A percentile compares a stretch with the other conserved stretches of the same genome.
Evolutionary conservation across 2,329 filamentous ascomycete genomes (phyloP).

Genomic region (Sporothrix protearum): DNA sequence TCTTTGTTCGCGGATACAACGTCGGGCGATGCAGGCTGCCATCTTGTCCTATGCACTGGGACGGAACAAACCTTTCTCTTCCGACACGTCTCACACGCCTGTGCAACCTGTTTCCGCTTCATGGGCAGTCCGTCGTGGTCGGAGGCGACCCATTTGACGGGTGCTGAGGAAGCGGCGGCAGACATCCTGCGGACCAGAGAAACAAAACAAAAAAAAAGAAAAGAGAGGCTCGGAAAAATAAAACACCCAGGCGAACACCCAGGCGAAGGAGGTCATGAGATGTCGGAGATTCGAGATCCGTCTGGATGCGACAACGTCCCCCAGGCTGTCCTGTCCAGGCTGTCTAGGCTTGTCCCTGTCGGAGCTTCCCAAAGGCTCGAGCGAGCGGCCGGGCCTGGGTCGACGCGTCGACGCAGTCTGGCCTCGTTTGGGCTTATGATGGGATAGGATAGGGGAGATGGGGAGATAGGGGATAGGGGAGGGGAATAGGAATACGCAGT

Average conservation of each 20-base stretch:
- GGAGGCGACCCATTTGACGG: constrained; percentile 56
- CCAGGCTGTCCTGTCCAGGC: not conserved
- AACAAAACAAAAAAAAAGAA: too few relatives aligned
- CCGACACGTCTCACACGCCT: constrained; percentile 55
- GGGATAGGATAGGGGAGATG: not conserved
- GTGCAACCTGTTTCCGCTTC: constrained; percentile 58
- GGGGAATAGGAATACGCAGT: not conserved
- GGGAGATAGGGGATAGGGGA: not conserved
- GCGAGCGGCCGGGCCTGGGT: not conserved
- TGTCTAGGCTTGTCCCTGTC: not conserved
- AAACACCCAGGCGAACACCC: too few relatives aligned
- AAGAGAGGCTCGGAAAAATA: too few relatives aligned
- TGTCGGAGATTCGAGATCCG: not conserved
- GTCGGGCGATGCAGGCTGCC: too few relatives aligned
- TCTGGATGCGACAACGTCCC: too few relatives aligned
- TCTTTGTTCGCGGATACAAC: too few relatives aligned
- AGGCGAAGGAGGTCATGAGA: too few relatives aligned
- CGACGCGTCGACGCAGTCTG: not conserved
- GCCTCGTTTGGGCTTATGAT: not conserved
- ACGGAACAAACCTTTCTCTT: constrained; percentile 57
- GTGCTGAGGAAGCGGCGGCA: constrained; percentile 10
- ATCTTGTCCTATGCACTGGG: too few relatives aligned
- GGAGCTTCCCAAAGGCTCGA: constrained; percentile 19
- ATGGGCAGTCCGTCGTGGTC: constrained; percentile 53
- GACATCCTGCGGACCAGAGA: not conserved